Base-by-base conservation (phyloP, 2,329 filamentous ascomycete species). In the Hypoxylon sp. region DNA sequence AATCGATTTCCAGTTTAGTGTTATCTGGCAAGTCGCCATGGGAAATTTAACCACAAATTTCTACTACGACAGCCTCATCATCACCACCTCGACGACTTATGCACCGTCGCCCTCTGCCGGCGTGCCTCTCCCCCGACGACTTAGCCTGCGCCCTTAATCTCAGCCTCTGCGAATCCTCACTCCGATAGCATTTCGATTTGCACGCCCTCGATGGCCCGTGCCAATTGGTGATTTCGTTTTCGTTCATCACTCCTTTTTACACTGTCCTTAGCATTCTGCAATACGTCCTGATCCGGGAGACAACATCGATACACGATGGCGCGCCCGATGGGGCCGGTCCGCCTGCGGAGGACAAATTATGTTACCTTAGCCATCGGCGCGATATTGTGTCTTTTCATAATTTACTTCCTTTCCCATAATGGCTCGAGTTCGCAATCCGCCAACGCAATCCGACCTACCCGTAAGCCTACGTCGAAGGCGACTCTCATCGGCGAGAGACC, bases 401-500 rank as follows among this genome's bases (percentile, higher is more conserved):
- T 79, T 17, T 78, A 79, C 63, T 79, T 79, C 62, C 72, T 79
- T 27, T 63, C 75, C 52, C 63, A 70, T 21, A 62, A 62, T 48
- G 74, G 74, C 21, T 75, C 76, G 55, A 67, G 67, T 52, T 62
- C 72, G 47, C 68, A 71, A 27, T 29, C 73, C 35, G 52, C 72
- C 31, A 70, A 62, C 54, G 58, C 71, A 39, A 73, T 66, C 59
- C 62, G 69, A 62, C 90, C 91, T 35, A 93, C 93, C 81, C 86
- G 88, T 76, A 94, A 93, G 73, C 76, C 80, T 6, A 71, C 76
- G 78, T 83, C 87, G 24, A 87, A 89, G 72, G 82, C 81, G 64
- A 87, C 84, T 78, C 85, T 88, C 54, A 85, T 81, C 72, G 77
- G 81, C 61, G 84, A 85, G 47, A 91, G 94, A 53, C 94, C 95